Evolutionary conservation across 257 asterid genomes (phyloP), one percentile per base, ranked within the genome.

Genomic region (Primulina eburnea): DNA sequence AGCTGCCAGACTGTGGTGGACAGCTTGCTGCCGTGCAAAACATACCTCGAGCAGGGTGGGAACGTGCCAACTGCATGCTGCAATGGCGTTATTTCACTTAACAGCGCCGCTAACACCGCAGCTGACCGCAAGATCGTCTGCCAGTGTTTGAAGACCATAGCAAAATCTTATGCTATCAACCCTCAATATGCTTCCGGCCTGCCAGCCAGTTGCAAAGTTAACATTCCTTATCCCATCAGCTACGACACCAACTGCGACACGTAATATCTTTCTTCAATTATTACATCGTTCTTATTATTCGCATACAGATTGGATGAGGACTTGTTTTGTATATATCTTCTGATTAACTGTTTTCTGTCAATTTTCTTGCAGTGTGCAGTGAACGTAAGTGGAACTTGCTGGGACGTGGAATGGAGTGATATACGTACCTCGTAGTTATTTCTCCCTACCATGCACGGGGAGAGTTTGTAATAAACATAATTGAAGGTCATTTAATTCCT

Each of bases 151-250:
- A 69, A 76, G 77, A 6, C 16, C 11, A 18, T 35, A 1, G 79
- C 75, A 1, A 73, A 53, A 35, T 58, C 76, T 24, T 55, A 61
- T 74, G 20, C 14, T 8, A 55, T 69, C 11, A 60, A 69, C 3
- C 0, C 53, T 65, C 20, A 38, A 5, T 38, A 53, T n/a, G 80
- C 80, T 2, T 11, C 70, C 4, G 40, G 34, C 24, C 1, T 80
- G 59, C 62, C 73, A 7, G 8, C 33, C 0, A 18, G 62, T 26
- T 80, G 84, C 9, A 26, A 24, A 0, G 79, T 80, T n/a, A 11
- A 73, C 62, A 20, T 80, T 32, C 78, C 71, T 16, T 71, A 59
- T 30, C 20, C 78, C 20, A 70, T 76, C 74, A 65, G 74, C 72
- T 30, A 2, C 72, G 18, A 7, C 73, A 55, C 72, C 32, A 32